Evolutionary conservation across 1,284 basidiomycete species (phyloP).

Genomic region (Irpex sp.): DNA sequence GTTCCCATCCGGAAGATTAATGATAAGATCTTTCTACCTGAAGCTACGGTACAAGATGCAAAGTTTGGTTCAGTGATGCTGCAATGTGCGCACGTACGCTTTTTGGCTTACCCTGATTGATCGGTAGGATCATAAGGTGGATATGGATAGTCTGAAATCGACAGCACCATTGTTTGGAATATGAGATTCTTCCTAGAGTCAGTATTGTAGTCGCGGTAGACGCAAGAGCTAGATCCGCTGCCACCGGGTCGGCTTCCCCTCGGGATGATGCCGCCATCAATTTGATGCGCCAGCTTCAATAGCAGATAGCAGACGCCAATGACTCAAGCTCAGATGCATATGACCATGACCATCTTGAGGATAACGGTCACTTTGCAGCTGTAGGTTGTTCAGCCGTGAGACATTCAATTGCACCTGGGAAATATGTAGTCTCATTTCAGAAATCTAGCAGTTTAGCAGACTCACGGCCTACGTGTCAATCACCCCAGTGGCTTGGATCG

Average conservation of each 20-base stretch:
- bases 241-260: background rate
- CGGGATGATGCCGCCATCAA: background rate
- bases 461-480: too few species aligned
- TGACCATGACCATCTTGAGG: too few species aligned
- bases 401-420: too few species aligned
- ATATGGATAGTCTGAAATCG: constrained; percentile 36
- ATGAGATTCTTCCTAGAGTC: background rate
- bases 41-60: background rate
- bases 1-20: too few species aligned
- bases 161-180: background rate
- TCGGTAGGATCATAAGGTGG: constrained; percentile 68
- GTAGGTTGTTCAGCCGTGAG: too few species aligned
- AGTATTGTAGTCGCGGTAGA: background rate
- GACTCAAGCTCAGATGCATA: too few species aligned
- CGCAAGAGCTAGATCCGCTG: background rate
- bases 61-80: too few species aligned
- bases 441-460: too few species aligned
- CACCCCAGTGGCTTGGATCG: too few species aligned
- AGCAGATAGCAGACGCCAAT: too few species aligned
- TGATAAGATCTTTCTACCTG: constrained; percentile 25
- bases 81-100: background rate
- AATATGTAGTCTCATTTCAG: too few species aligned
- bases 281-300: background rate
- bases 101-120: constrained; percentile 41
- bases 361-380: too few species aligned